phyloP scores from a whole-genome alignment of 2,329 filamentous ascomycete species.

The Sarocladiaceae sp. region DNA sequence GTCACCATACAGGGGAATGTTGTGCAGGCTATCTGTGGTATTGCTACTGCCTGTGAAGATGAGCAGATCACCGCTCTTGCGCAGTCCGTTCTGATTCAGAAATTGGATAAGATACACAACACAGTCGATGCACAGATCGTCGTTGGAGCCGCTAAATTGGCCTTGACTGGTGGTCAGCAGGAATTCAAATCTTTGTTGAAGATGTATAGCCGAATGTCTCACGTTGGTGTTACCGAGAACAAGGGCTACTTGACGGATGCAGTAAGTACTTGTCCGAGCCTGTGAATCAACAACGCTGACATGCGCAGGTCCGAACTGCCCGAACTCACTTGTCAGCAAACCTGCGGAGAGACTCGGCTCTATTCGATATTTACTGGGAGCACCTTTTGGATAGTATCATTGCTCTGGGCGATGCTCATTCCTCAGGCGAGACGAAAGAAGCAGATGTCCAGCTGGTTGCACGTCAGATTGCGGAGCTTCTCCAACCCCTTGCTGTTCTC shows the following conservation, averaged over 20 bases:
- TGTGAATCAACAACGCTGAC: slow-evolving; percentile 13
- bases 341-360: slow-evolving; percentile 60
- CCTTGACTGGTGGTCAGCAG: slow-evolving; percentile 67
- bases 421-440: slow-evolving; percentile 65
- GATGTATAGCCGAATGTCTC: slow-evolving; percentile 68
- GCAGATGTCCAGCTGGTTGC: slow-evolving; percentile 77
- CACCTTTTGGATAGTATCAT: slow-evolving; percentile 82
- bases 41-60: slow-evolving; percentile 74
- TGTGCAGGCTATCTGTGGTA: slow-evolving; percentile 91
- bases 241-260: slow-evolving; percentile 64
- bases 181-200: slow-evolving; percentile 86
- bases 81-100: slow-evolving; percentile 94
- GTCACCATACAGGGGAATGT: slow-evolving; percentile 66
- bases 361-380: slow-evolving; percentile 78
- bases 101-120: slow-evolving; percentile 77
- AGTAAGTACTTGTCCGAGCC: slow-evolving; percentile 39
- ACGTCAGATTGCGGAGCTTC: slow-evolving; percentile 78
- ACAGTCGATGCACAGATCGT: slow-evolving; percentile 81
- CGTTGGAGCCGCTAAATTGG: slow-evolving; percentile 70
- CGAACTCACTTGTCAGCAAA: slow-evolving; percentile 70
- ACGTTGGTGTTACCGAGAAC: slow-evolving; percentile 64
- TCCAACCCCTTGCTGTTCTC: slow-evolving; percentile 81
- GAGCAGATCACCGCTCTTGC: slow-evolving; percentile 90
- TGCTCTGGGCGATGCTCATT: slow-evolving; percentile 80
- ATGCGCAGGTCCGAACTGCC: slow-evolving; percentile 61